These are phyloP conservation scores for Rhizodiscina lignyota DNA, from an alignment of 495 filamentous ascomycete species.

Conservation along the genomic window DNA sequence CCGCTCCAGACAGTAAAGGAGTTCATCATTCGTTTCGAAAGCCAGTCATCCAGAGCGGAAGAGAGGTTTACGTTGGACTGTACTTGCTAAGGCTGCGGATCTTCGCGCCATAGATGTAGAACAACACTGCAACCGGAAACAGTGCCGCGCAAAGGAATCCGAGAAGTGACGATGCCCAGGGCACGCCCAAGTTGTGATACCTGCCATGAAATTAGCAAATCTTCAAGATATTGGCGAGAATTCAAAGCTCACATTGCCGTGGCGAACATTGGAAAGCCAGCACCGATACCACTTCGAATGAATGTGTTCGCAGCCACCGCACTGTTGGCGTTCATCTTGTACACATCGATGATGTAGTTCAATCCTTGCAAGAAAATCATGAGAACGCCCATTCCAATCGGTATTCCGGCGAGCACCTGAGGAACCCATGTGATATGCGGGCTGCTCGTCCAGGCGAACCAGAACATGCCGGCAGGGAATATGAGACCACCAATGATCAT, in stretches of 20 bases:
- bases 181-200: slow-evolving; percentile 18
- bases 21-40: too few species aligned
- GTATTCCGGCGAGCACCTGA: slow-evolving; percentile 16
- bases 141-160: slow-evolving; percentile 33
- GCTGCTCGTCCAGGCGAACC: slow-evolving; percentile 20
- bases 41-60: too few species aligned
- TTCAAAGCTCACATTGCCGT: background rate
- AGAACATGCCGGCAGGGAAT: slow-evolving; percentile 19
- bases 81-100: too few species aligned
- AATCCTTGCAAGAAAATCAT: slow-evolving; percentile 28
- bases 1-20: too few species aligned
- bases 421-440: slow-evolving; percentile 15
- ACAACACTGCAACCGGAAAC: slow-evolving; percentile 39
- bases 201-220: background rate
- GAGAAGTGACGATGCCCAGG: slow-evolving; percentile 20
- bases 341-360: slow-evolving; percentile 50
- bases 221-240: background rate
- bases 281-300: slow-evolving; percentile 24
- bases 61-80: too few species aligned
- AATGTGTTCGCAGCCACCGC: slow-evolving; percentile 34
- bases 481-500: slow-evolving; percentile 19
- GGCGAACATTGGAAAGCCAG: slow-evolving; percentile 24
- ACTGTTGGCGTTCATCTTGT: slow-evolving; percentile 36
- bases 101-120: slow-evolving; percentile 32
- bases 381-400: slow-evolving; percentile 16